Conservation (phyloP, 495 filamentous ascomycete species). For the Aspergillus funiculosus region DNA sequence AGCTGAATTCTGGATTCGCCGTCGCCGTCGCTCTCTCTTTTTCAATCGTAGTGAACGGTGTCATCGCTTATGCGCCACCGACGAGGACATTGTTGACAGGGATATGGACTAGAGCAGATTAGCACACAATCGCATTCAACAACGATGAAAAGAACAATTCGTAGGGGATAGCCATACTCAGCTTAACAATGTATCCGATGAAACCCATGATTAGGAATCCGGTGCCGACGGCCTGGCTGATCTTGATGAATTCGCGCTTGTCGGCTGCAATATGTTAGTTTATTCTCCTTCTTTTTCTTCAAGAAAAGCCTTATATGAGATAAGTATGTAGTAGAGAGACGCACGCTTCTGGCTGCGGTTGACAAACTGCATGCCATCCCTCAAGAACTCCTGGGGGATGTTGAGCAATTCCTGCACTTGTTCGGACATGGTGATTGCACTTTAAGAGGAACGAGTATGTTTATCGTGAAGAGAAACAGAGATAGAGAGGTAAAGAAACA, state of each 20-base stretch:
- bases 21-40: not conserved
- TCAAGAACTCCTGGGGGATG: constrained; percentile 69
- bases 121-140: not conserved
- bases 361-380: constrained; percentile 71
- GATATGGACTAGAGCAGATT: constrained; percentile 56
- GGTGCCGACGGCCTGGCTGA: constrained; percentile 91
- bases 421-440: constrained; percentile 53
- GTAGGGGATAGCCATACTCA: constrained; percentile 56
- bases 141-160: not conserved
- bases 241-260: constrained; percentile 84
- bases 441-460: not conserved
- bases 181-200: constrained; percentile 90
- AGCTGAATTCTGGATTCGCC: not conserved
- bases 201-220: constrained; percentile 79
- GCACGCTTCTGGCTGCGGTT: constrained; percentile 70
- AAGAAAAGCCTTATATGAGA: not conserved
- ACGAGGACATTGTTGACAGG: constrained; percentile 81
- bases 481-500: not conserved
- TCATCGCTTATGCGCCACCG: constrained; percentile 51
- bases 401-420: constrained; percentile 68
- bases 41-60: not conserved
- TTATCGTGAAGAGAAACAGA: not conserved
- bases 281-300: not conserved
- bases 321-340: not conserved
- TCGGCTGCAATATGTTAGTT: constrained; percentile 52